Evolutionary conservation across 228 moss, liverwort and hornwort genomes (phyloP), one percentile per base, ranked within the genome.

Genomic region (Sphagnum magellanicum): DNA sequence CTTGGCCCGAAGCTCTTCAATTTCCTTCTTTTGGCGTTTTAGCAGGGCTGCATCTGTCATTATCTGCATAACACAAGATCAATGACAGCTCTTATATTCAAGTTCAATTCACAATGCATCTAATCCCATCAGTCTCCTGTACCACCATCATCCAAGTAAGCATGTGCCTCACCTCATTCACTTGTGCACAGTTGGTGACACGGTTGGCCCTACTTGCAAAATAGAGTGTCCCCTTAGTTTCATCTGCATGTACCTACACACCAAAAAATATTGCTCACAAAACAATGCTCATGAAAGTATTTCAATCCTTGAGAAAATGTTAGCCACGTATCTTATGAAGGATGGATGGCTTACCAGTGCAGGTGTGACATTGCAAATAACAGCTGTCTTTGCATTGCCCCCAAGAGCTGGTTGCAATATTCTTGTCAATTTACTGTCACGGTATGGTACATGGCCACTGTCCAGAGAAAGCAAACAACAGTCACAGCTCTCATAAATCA

Each of bases 101-200:
- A 32, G 32, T 32, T 32, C 32, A 32, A 32, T 32, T 32, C 3
- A 3, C 32, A 32, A 32, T 32, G 32, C 32, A 3, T 32, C 32
- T 32, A 2, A 32, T 32, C 32, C 32, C 32, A 32, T 32, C 32
- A 32, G 32, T 32, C 32, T 32, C 32, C 32, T 32, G 32, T 32
- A 32, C 32, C 32, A 32, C 32, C 32, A 32, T 32, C 3, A 32
- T 32, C 3, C 32, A 32, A 32, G 32, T 32, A 32, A 32, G 32
- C 1, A 32, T 32, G 32, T 3, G 32, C 32, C 83, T 66, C 66
- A 93, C 97, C 97, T 97, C 97, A 72, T 97, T 97, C 62, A 97
- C 97, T 93, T 93, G 90, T 12, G 97, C 97, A 83, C 91, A 97
- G 67, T 97, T 97, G 53, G 88, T 97, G 69, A 97, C 97, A 75